Evolutionary conservation across 2,329 filamentous ascomycete species (phyloP).

Genomic region (Epichloe gansuensis): DNA sequence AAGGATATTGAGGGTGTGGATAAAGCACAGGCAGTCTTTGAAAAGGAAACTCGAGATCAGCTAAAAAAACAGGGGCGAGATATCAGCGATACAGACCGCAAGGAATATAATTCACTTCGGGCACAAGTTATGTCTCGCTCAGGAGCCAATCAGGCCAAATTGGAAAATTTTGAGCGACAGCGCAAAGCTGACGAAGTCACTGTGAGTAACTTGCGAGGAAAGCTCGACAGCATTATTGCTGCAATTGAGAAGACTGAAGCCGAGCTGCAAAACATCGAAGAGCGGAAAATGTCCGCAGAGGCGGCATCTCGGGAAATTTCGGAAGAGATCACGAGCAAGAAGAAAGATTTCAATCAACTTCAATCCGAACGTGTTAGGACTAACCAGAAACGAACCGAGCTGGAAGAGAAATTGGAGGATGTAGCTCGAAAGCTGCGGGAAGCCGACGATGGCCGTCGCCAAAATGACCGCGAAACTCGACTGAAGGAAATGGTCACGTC

Average conservation of each 20-base stretch:
- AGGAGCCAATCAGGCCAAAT: constrained; percentile 65
- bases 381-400: constrained; percentile 70
- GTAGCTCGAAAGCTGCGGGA: constrained; percentile 70
- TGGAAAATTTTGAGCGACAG: constrained; percentile 79
- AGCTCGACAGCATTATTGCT: constrained; percentile 66
- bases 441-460: constrained; percentile 71
- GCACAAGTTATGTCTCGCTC: constrained; percentile 76
- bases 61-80: constrained; percentile 79
- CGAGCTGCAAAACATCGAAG: constrained; percentile 55
- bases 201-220: constrained; percentile 77
- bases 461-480: constrained; percentile 68
- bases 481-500: constrained; percentile 74
- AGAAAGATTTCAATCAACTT: constrained; percentile 77
- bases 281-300: constrained; percentile 53
- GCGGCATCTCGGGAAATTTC: constrained; percentile 52
- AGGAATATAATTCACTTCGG: constrained; percentile 76
- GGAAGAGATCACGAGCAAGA: constrained; percentile 72
- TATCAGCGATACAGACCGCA: constrained; percentile 72
- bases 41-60: constrained; percentile 72
- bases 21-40: constrained; percentile 79
- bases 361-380: constrained; percentile 73
- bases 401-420: constrained; percentile 83
- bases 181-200: constrained; percentile 86
- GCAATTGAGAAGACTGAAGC: constrained; percentile 60
- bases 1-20: constrained; percentile 76